These are phyloP conservation scores for Oryza meridionalis DNA, from an alignment of 176 grass and related monocot genomes.

Conservation along the genomic window DNA sequence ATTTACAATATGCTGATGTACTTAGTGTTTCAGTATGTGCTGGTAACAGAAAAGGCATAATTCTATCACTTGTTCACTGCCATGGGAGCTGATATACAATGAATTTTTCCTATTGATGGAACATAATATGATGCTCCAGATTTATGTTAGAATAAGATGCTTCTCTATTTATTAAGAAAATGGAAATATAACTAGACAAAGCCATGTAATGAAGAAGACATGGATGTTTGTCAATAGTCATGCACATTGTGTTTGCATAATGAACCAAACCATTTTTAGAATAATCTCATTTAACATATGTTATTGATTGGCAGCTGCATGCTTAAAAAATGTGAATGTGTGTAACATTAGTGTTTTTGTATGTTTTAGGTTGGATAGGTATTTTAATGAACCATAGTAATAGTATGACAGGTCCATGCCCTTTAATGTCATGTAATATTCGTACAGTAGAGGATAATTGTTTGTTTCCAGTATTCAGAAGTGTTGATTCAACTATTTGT, in stretches of 20 bases:
- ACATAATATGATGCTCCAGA: background rate
- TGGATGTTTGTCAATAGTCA: background rate
- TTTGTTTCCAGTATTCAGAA: slow-evolving; percentile 17
- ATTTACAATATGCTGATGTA: too few species aligned
- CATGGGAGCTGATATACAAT: background rate
- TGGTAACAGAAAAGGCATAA: background rate
- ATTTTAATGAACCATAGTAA: slow-evolving; percentile 8
- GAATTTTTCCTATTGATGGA: background rate
- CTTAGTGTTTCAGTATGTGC: too few species aligned
- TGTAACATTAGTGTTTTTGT: background rate
- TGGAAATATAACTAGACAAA: background rate
- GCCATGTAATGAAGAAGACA: background rate
- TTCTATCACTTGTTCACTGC: background rate
- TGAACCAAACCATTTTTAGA: slow-evolving; percentile 9
- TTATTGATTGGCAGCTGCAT: slow-evolving; percentile 34
- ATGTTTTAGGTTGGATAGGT: background rate
- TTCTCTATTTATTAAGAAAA: background rate
- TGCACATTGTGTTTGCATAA: slow-evolving; percentile 17
- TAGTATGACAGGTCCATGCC: background rate
- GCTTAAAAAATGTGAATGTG: slow-evolving; percentile 8
- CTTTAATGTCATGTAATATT: background rate
- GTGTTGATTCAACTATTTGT: background rate
- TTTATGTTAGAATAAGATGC: background rate
- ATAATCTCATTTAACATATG: slow-evolving; percentile 14
- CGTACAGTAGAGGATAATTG: background rate